phyloP scores from a whole-genome alignment of 2,329 filamentous ascomycete species.

The Penicillium crustosum region DNA sequence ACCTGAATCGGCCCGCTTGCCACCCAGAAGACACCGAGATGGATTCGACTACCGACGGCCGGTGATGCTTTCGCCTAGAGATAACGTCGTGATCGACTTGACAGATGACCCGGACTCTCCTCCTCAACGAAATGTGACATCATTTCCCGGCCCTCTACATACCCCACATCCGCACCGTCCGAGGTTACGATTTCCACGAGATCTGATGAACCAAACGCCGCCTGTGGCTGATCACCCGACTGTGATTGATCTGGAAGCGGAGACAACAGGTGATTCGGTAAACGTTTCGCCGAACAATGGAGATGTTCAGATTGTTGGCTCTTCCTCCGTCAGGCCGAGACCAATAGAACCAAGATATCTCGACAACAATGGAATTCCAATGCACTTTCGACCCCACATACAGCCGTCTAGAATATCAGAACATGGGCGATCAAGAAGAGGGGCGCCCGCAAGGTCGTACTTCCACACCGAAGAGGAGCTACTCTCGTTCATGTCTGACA shows the following conservation, averaged over 20 bases:
- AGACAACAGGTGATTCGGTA: slow-evolving; percentile 15
- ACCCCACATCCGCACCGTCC: slow-evolving; percentile 10
- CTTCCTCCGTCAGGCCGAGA: slow-evolving; percentile 25
- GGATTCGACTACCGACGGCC: slow-evolving; percentile 57
- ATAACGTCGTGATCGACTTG: slow-evolving; percentile 47
- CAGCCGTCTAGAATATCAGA: neutral
- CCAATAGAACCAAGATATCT: slow-evolving; percentile 16
- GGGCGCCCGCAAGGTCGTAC: neutral
- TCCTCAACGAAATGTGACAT: slow-evolving; percentile 15
- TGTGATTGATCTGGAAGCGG: slow-evolving; percentile 44
- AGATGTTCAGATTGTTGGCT: slow-evolving; percentile 53
- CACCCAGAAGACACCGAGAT: slow-evolving; percentile 48
- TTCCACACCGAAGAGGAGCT: neutral
- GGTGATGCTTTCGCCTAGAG: slow-evolving; percentile 34
- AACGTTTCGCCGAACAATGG: slow-evolving; percentile 39
- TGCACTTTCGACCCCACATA: neutral
- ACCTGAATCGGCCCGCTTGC: slow-evolving; percentile 28
- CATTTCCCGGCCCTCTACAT: neutral
- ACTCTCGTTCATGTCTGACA: neutral
- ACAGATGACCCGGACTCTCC: slow-evolving; percentile 47
- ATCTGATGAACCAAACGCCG: slow-evolving; percentile 30
- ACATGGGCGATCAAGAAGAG: neutral
- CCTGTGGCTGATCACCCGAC: slow-evolving; percentile 14
- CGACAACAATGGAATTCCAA: slow-evolving; percentile 6
- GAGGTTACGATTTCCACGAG: slow-evolving; percentile 33